Evolutionary conservation across 2,329 filamentous ascomycete genomes (phyloP), one percentile per base, ranked within the genome.

Genomic region (Nothopassalora personata): DNA sequence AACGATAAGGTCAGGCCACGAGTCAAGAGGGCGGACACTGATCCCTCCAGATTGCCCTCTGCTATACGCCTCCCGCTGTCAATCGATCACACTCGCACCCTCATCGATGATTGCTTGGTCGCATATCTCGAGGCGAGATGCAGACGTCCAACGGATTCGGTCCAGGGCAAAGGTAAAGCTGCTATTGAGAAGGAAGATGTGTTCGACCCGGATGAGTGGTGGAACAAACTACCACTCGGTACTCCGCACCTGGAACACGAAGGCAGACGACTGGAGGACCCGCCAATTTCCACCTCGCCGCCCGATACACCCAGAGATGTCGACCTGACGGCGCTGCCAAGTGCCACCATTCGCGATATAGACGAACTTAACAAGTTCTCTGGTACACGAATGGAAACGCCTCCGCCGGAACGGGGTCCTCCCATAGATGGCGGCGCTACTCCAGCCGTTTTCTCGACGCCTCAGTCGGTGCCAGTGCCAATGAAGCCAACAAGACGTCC

Each of bases 31-130:
- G 60, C 64, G 53, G 59, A 62, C 23, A 63, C 58, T 33, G 62
- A 61, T 53, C 57, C 60, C 34, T 54, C 50, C 46, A 51, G 64
- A 55, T 46, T 62, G 11, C 58, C 59, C 11, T 54, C 54, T 51
- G 59, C 47, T 15, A 53, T 53, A 11, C 64, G 54, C 43, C 54
- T 74, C 34, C 77, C 78, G 8, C 74, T 90, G 58, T 88, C 86
- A 5, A 67, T 86, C 30, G 81, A 85, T 52, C 79, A 81, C 63
- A 88, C 86, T 9, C 80, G 76, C 65, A 71, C 75, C 30, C 77
- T 91, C 59, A 79, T 85, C 56, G 80, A 83, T 60, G 74, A 74
- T 53, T 85, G 81, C 66, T 68, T 85, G 23, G 75, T 76, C 34
- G 72, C 76, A 43, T 83, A 85, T 65, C 70, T 85, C 18, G 67